These are phyloP conservation scores for Aspergillus persii DNA, from an alignment of 2,329 filamentous ascomycete species.

Conservation along the genomic window DNA sequence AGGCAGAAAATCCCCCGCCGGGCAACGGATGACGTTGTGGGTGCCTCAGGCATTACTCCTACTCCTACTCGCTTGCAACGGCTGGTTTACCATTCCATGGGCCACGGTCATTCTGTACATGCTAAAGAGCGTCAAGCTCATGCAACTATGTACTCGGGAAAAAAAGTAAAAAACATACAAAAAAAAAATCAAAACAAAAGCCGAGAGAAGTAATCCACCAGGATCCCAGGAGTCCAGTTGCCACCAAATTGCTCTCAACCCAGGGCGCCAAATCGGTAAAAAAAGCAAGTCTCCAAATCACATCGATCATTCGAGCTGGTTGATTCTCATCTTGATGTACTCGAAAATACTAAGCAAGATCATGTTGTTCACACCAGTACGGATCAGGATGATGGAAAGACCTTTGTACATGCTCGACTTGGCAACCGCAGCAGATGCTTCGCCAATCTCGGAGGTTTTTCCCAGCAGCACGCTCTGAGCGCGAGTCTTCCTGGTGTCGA, in stretches of 20 bases:
- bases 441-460: constrained; percentile 41
- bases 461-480: constrained; percentile 48
- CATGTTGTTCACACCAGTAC: constrained; percentile 50
- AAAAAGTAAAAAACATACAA: constrained; percentile 1
- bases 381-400: constrained; percentile 47
- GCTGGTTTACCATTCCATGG: background rate
- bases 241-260: constrained; percentile 5
- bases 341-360: constrained; percentile 48
- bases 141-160: constrained; percentile 21
- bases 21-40: constrained; percentile 33
- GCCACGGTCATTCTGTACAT: constrained; percentile 21
- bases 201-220: too few species aligned
- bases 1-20: constrained; percentile 23
- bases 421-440: constrained; percentile 39
- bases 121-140: constrained; percentile 19
- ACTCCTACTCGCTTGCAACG: background rate
- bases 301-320: constrained; percentile 31
- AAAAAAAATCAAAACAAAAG: background rate
- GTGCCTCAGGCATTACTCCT: constrained; percentile 21
- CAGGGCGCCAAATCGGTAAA: background rate
- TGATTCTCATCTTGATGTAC: constrained; percentile 45
- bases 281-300: background rate
- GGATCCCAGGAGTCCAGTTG: constrained; percentile 2
- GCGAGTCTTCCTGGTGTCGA: constrained; percentile 50
- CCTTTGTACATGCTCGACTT: constrained; percentile 49